Conservation (phyloP, 2,329 filamentous ascomycete species). For the Alternaria sp. region DNA sequence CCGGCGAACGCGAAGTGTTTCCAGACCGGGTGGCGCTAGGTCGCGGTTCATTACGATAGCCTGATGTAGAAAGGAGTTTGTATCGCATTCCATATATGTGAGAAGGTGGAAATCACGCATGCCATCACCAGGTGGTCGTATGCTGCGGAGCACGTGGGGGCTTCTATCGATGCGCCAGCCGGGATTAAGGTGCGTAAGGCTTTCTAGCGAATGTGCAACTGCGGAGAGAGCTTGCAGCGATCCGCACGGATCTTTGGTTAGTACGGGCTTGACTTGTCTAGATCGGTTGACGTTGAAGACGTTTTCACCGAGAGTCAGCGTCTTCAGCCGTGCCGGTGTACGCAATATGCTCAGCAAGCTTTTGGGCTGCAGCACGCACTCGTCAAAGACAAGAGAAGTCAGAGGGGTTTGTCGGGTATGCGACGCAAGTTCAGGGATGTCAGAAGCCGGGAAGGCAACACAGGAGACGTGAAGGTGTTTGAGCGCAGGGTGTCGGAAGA, state of each 20-base stretch:
- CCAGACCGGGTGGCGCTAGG: constrained; percentile 40
- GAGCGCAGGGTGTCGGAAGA: constrained; percentile 47
- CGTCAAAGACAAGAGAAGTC: constrained; percentile 45
- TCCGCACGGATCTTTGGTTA: constrained; percentile 25
- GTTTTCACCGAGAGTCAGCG: constrained; percentile 47
- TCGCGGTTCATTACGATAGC: constrained; percentile 35
- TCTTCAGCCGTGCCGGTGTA: constrained; percentile 40
- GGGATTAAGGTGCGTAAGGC: constrained; percentile 39
- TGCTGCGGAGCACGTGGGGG: constrained; percentile 23
- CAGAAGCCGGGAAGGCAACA: constrained; percentile 28
- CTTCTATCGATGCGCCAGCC: constrained; percentile 25
- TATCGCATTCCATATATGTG: constrained; percentile 41
- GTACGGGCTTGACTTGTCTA: constrained; percentile 18
- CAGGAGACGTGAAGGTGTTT: constrained; percentile 46
- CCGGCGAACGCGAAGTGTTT: constrained; percentile 37
- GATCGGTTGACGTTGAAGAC: constrained; percentile 34
- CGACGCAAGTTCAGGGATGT: constrained; percentile 30
- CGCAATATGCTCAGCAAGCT: constrained; percentile 37
- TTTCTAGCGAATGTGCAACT: constrained; percentile 45
- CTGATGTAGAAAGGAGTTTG: constrained; percentile 41
- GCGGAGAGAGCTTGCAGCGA: constrained; percentile 36
- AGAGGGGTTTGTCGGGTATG: constrained; percentile 38
- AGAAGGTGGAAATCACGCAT: constrained; percentile 44
- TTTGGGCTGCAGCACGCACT: constrained; percentile 41
- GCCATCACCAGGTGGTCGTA: constrained; percentile 33